Evolutionary conservation across 2,329 filamentous ascomycete species (phyloP), one percentile per base, ranked within the genome.

Genomic region (Lecanoromycetidae sp.): DNA sequence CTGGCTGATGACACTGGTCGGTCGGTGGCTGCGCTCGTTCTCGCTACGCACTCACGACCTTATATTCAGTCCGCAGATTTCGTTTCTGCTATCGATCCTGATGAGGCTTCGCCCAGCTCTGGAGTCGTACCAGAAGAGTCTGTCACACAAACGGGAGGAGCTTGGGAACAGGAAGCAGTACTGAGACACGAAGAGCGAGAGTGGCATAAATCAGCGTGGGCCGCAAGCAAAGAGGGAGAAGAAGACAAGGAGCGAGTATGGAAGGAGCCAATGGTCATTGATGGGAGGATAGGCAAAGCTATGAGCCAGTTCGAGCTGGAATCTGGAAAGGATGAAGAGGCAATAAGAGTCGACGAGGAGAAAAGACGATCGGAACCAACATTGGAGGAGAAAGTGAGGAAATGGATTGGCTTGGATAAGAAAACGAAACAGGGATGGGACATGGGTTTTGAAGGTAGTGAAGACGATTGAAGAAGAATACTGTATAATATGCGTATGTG

Each of bases 1-100:
- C 73, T 94, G n/a, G 90, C 90, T 53, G 90, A 98, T 60, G 74
- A 81, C 37, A 80, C 95, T 51, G 91, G 91, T 43, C 81, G 85
- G 34, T 80, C 95, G 54, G 87, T 93, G 15, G 90, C 90, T 0
- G 83, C 87, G 29, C 80, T 84, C 29, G 90, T 93, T 50, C 77
- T 95, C 30, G 68, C 68, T 25, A 59, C 62, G n/a, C 44, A 54
- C 29, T 58, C 58, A 45, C 59, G 67, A 34, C 64, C 66, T 4
- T 71, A 68, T 54, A 48, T 56, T n/a, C 58, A 66, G 34, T 29
- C 56, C 32, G 56, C 59, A 19, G 56, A 59, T 26, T 53, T 59
- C 25, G 47, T 50, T 19, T 49, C 54, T 4, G 36, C 54, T 7
- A 33, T 50, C 17, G 51, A 51, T 15, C 34, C 54, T 10, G 44